Evolutionary conservation across 352 stramenopile genomes (phyloP).

Genomic region (Phytophthora lateralis): DNA sequence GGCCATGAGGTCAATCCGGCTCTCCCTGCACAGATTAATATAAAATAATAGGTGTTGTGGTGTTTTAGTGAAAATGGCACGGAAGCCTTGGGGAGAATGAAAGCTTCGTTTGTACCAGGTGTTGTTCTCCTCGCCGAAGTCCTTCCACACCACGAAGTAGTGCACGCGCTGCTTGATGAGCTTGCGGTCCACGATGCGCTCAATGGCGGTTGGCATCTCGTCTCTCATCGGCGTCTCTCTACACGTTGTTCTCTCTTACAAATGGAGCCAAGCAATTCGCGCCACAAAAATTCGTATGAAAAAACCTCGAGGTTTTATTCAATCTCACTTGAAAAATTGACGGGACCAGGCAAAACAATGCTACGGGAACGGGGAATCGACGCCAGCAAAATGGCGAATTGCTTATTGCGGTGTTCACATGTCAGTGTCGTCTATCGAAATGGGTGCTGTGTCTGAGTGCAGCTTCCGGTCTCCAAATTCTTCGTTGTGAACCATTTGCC

Average conservation of each 20-base stretch:
- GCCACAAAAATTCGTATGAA: constrained; percentile 8
- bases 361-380: no score
- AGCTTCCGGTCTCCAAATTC: no score
- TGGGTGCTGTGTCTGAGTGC: no score
- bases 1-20: constrained; percentile 76
- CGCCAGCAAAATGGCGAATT: neutral
- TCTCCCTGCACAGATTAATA: constrained; percentile 57
- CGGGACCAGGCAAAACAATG: no score
- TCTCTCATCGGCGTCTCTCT: neutral
- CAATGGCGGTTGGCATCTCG: constrained; percentile 69
- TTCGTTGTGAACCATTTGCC: no score
- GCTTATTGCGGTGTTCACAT: no score
- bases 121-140: constrained; percentile 83
- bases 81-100: neutral
- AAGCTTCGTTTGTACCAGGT: constrained; percentile 54
- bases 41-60: neutral
- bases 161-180: constrained; percentile 80
- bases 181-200: constrained; percentile 84
- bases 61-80: constrained; percentile 4
- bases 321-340: constrained; percentile 1
- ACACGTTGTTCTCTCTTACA: constrained; percentile 13
- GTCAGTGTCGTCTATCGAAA: no score
- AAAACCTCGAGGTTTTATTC: constrained; percentile 25
- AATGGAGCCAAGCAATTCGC: constrained; percentile 18
- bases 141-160: constrained; percentile 84